Percentiles rank a stretch among this genome's conserved stretches.
Evolutionary conservation across 164 flowering plant species (phyloP).

Genomic region (Taxillus chinensis): DNA sequence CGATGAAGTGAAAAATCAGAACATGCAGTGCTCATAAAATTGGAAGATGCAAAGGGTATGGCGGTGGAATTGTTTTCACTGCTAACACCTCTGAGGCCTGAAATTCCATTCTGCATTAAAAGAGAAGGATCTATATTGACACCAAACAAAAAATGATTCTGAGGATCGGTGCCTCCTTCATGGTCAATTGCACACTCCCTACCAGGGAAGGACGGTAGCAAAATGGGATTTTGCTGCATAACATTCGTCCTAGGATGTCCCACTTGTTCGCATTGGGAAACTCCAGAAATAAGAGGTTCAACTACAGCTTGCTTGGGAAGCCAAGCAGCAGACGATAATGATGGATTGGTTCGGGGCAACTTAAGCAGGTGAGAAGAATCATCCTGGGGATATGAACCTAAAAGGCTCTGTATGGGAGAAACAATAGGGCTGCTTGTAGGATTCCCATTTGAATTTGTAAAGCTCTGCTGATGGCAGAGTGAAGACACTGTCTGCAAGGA

Average conservation of each 20-base stretch:
- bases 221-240: constrained; percentile 34
- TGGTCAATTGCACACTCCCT: constrained; percentile 62
- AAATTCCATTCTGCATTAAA: constrained; percentile 59
- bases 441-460: constrained; percentile 47
- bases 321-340: constrained; percentile 43
- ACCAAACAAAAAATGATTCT: constrained; percentile 75
- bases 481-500: constrained; percentile 44
- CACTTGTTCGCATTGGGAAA: constrained; percentile 44
- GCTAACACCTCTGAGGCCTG: constrained; percentile 45
- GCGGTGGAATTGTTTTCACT: constrained; percentile 49
- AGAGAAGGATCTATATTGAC: constrained; percentile 68
- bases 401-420: constrained; percentile 60
- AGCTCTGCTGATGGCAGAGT: constrained; percentile 50
- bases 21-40: constrained; percentile 40
- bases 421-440: constrained; percentile 29
- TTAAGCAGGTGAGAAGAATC: constrained; percentile 52
- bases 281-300: constrained; percentile 45
- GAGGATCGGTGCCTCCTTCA: constrained; percentile 52
- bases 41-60: constrained; percentile 47
- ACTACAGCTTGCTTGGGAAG: constrained; percentile 51
- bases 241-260: constrained; percentile 34
- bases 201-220: constrained; percentile 86
- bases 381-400: constrained; percentile 62
- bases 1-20: constrained; percentile 54
- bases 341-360: constrained; percentile 33